phyloP scores from a whole-genome alignment of 148 eudicot genomes.

The Suaeda aralocaspica region DNA sequence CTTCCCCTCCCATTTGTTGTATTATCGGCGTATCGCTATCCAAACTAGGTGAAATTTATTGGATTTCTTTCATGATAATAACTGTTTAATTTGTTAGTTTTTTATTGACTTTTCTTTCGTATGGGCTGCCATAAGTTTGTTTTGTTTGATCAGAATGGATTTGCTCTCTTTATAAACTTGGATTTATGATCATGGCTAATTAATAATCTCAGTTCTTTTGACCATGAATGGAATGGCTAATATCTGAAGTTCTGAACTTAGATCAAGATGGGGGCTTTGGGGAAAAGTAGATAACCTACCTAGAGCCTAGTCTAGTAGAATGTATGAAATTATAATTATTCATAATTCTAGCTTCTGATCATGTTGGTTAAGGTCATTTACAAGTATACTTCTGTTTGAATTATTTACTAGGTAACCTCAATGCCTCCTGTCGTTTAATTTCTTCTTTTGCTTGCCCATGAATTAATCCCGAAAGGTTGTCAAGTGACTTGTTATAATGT shows the following conservation, averaged over 20 bases:
- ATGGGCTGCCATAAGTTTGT: background rate
- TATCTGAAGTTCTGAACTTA: background rate
- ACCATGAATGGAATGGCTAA: background rate
- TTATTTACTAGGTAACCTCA: too few species aligned
- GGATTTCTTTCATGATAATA: background rate
- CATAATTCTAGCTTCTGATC: background rate
- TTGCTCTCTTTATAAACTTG: background rate
- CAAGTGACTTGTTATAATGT: too few species aligned
- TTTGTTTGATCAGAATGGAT: background rate
- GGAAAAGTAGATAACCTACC: background rate
- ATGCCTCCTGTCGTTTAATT: too few species aligned
- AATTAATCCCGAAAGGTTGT: too few species aligned
- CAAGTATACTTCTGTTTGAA: too few species aligned
- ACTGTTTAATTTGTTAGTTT: background rate
- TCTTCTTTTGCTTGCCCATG: too few species aligned
- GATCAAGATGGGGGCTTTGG: background rate
- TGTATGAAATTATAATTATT: background rate
- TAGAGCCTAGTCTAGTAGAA: background rate
- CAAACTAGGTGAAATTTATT: too few species aligned
- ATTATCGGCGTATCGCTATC: too few species aligned
- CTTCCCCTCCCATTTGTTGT: too few species aligned
- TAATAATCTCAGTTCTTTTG: background rate
- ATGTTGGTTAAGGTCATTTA: too few species aligned
- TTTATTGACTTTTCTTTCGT: too few species aligned
- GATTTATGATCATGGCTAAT: background rate